Evolutionary conservation across 352 stramenopile species (phyloP).

Genomic region (Pythium dissotocum): DNA sequence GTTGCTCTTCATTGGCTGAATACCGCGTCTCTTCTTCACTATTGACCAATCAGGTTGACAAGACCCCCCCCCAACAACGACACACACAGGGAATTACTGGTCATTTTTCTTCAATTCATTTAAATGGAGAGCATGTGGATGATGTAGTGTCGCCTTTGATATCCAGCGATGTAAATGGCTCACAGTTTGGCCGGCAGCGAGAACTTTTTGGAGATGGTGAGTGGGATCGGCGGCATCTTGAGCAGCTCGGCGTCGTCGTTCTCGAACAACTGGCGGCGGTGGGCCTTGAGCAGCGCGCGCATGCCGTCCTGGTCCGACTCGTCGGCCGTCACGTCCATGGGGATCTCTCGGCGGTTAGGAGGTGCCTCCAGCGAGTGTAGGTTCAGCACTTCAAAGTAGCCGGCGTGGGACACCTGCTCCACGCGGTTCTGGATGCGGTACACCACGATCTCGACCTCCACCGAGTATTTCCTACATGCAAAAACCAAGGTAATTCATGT

Average conservation of each 20-base stretch:
- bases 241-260: slow-evolving; percentile 40
- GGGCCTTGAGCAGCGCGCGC: slow-evolving; percentile 35
- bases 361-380: slow-evolving; percentile 35
- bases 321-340: slow-evolving; percentile 31
- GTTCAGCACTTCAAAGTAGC: slow-evolving; percentile 52
- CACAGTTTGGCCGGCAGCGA: slow-evolving; percentile 22
- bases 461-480: slow-evolving; percentile 33
- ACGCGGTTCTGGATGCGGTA: slow-evolving; percentile 28
- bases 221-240: slow-evolving; percentile 37
- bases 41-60: too few relatives aligned
- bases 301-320: slow-evolving; percentile 47
- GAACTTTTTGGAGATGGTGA: slow-evolving; percentile 38
- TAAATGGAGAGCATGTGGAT: too few relatives aligned
- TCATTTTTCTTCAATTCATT: too few relatives aligned
- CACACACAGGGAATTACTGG: too few relatives aligned
- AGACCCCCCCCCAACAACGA: too few relatives aligned
- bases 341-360: slow-evolving; percentile 36
- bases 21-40: too few relatives aligned
- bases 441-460: slow-evolving; percentile 38
- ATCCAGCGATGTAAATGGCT: neutral
- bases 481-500: too few relatives aligned
- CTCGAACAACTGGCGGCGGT: slow-evolving; percentile 40
- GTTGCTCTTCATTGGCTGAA: too few relatives aligned
- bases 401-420: slow-evolving; percentile 37
- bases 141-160: too few relatives aligned